A percentile compares a stretch with the other conserved stretches of the same genome.
phyloP scores from a whole-genome alignment of 75 land plant species.

The Selaginella moellendorffii region DNA sequence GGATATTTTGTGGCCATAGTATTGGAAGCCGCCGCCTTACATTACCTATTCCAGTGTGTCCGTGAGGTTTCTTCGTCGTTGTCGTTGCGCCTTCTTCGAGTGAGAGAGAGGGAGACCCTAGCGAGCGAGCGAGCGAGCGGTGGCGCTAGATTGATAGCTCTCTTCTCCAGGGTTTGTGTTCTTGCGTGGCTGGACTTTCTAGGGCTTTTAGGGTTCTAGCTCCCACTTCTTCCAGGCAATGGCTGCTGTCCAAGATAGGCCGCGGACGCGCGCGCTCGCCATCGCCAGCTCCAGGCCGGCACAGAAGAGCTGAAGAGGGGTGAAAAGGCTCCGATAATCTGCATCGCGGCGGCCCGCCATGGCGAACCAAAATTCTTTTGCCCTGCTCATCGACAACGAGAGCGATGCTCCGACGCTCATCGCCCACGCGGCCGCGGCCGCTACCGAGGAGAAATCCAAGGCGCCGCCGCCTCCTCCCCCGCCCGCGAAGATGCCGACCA shows the following conservation, averaged over 20 bases:
- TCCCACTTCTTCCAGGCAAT: too few relatives aligned
- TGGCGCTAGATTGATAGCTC: too few relatives aligned
- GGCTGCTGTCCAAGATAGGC: not conserved
- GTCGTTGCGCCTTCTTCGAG: too few relatives aligned
- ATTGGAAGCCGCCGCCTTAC: too few relatives aligned
- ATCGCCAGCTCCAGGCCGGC: not conserved
- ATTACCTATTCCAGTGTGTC: too few relatives aligned
- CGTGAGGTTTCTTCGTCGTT: too few relatives aligned
- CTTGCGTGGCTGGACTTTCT: not conserved
- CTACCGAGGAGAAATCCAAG: not conserved
- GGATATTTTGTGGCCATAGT: too few relatives aligned
- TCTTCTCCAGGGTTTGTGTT: not conserved
- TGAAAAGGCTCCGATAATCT: not conserved
- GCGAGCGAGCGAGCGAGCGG: too few relatives aligned
- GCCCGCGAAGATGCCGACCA: slow-evolving; percentile 32
- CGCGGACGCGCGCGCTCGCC: not conserved
- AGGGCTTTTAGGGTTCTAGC: slow-evolving; percentile 1
- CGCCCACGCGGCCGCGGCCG: slow-evolving; percentile 14
- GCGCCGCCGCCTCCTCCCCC: not conserved
- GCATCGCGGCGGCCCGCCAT: slow-evolving; percentile 10
- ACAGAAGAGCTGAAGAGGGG: not conserved
- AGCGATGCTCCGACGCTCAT: slow-evolving; percentile 35
- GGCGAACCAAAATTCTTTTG: slow-evolving; percentile 56
- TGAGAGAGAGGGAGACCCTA: too few relatives aligned
- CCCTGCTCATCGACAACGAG: slow-evolving; percentile 45